Conservation (phyloP, 192 early-diverging fungal species). For the Backusella psychrophila region DNA sequence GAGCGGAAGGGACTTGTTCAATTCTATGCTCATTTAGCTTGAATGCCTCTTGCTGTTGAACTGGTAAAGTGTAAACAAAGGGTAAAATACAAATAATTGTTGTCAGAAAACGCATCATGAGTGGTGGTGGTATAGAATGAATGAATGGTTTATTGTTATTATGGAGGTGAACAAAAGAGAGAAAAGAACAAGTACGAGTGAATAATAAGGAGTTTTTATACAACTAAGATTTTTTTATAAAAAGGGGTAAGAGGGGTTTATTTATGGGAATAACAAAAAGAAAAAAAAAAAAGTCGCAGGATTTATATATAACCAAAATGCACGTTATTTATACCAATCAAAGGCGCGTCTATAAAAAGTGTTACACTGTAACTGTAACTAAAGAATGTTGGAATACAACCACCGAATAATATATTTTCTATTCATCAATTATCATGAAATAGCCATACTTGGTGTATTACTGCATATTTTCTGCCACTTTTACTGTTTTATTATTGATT, state of each 20-base stretch:
- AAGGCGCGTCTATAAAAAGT: not conserved
- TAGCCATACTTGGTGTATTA: not conserved
- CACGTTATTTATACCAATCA: slow-evolving; percentile 8
- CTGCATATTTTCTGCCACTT: not conserved
- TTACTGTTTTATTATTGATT: not conserved
- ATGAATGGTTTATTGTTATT: not conserved
- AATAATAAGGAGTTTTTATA: not conserved
- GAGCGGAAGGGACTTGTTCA: not conserved
- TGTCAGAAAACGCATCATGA: not conserved
- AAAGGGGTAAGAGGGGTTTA: not conserved
- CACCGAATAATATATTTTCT: not conserved
- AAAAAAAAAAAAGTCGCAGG: not conserved
- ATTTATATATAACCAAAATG: slow-evolving; percentile 2
- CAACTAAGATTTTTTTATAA: not conserved
- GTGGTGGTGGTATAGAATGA: not conserved
- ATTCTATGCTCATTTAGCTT: not conserved
- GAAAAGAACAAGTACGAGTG: not conserved
- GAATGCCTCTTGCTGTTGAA: not conserved
- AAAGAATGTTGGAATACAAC: not conserved
- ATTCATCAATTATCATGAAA: not conserved
- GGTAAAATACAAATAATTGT: not conserved
- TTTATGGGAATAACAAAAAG: not conserved
- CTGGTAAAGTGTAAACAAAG: not conserved
- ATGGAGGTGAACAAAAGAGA: not conserved
- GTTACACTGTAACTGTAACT: not conserved